These are phyloP conservation scores for Pichia pseudocactophila DNA, from an alignment of 805 yeast species.

Conservation along the genomic window DNA sequence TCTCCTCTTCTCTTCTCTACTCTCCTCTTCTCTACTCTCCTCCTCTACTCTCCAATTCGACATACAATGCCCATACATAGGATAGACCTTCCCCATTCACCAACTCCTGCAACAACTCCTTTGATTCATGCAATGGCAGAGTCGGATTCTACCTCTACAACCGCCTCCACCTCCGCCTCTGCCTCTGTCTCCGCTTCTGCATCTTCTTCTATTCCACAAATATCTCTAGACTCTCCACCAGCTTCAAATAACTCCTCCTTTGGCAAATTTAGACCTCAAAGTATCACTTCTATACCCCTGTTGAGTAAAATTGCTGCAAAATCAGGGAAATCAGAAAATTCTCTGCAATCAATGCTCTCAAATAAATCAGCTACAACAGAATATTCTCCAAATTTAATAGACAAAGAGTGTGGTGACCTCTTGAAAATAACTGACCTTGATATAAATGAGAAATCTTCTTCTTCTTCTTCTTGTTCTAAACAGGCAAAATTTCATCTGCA, in stretches of 20 bases:
- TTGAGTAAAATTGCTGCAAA: too few relatives aligned
- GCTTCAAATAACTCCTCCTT: not conserved
- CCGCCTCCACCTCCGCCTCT: constrained; percentile 33
- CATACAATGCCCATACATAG: constrained; percentile 7
- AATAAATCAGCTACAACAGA: constrained; percentile 21
- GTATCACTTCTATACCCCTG: too few relatives aligned
- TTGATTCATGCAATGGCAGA: constrained; percentile 8
- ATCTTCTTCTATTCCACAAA: constrained; percentile 24
- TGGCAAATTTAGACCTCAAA: too few relatives aligned
- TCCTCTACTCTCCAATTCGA: too few relatives aligned
- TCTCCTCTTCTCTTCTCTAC: too few relatives aligned
- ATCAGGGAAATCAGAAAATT: constrained; percentile 2
- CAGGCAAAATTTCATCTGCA: constrained; percentile 1
- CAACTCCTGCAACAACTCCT: not conserved
- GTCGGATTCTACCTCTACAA: constrained; percentile 18
- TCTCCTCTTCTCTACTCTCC: too few relatives aligned
- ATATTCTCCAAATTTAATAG: constrained; percentile 23
- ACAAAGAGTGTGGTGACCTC: constrained; percentile 23
- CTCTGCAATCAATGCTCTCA: constrained; percentile 16
- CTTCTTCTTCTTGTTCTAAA: not conserved
- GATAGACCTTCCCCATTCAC: constrained; percentile 5
- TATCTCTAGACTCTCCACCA: not conserved
- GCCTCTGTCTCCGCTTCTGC: constrained; percentile 46
- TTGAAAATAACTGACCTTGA: constrained; percentile 18
- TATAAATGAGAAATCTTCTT: constrained; percentile 7